Evolutionary conservation across 2,329 filamentous ascomycete species (phyloP).

Genomic region (Cladosporium sp.): DNA sequence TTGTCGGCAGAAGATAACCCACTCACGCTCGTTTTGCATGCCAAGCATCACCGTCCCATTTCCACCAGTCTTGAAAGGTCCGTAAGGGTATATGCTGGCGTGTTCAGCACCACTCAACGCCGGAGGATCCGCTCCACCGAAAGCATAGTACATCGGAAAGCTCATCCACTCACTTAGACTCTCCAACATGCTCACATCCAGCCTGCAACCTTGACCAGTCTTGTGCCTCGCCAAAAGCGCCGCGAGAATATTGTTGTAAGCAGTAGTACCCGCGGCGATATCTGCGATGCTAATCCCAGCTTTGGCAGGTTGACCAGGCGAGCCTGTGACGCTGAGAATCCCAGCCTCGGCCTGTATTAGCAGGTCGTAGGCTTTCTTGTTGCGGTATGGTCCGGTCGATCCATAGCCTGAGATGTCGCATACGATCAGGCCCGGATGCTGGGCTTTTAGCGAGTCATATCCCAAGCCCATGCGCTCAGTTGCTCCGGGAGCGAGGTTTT

Average conservation of each 20-base stretch:
- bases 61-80: slow-evolving; percentile 47
- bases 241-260: slow-evolving; percentile 49
- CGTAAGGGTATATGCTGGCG: slow-evolving; percentile 52
- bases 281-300: slow-evolving; percentile 54
- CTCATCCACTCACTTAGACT: slow-evolving; percentile 55
- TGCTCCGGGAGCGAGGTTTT: slow-evolving; percentile 52
- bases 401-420: slow-evolving; percentile 55
- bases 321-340: slow-evolving; percentile 50
- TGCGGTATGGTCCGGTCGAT: slow-evolving; percentile 47
- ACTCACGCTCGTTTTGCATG: slow-evolving; percentile 54
- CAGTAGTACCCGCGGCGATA: slow-evolving; percentile 51
- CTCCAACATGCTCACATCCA: slow-evolving; percentile 55
- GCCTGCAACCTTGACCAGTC: slow-evolving; percentile 44
- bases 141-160: slow-evolving; percentile 48
- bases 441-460: slow-evolving; percentile 39
- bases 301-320: slow-evolving; percentile 42
- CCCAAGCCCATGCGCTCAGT: slow-evolving; percentile 46
- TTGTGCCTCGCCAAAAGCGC: slow-evolving; percentile 44
- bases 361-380: slow-evolving; percentile 55
- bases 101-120: slow-evolving; percentile 47
- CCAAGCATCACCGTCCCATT: slow-evolving; percentile 49
- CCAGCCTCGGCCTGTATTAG: slow-evolving; percentile 54
- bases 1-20: slow-evolving; percentile 43
- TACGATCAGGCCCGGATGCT: slow-evolving; percentile 47
- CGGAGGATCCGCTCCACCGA: slow-evolving; percentile 39